These are phyloP conservation scores for Quercus alba DNA, from an alignment of 306 rosid genomes.

Conservation along the genomic window DNA sequence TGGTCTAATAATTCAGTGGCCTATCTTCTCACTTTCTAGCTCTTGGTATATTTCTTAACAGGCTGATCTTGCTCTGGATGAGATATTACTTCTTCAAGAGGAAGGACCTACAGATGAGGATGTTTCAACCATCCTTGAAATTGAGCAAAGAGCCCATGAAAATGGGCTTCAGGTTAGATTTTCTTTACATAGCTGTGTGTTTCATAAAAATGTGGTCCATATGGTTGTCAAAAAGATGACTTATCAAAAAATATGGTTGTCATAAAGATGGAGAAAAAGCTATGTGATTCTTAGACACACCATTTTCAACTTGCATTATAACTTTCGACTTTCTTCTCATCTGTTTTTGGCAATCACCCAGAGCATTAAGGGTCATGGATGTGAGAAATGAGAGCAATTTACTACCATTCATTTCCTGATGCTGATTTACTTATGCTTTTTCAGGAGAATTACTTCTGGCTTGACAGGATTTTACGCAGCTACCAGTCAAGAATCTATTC, in stretches of 20 bases:
- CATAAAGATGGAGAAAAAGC: neutral
- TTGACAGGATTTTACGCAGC: conserved; percentile 88
- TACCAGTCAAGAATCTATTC: conserved; percentile 90
- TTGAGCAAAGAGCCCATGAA: conserved; percentile 95
- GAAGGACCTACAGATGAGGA: conserved; percentile 90
- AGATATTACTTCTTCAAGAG: conserved; percentile 85
- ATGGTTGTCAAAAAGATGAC: neutral
- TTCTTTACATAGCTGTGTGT: conserved; percentile 12
- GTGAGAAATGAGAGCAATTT: conserved; percentile 17
- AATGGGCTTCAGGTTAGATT: conserved; percentile 88
- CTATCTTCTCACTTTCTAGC: conserved; percentile 8
- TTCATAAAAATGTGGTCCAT: conserved; percentile 16
- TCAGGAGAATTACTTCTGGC: conserved; percentile 96
- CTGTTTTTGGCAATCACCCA: conserved; percentile 17
- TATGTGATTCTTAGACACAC: conserved; percentile 4
- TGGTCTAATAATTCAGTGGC: conserved; percentile 6
- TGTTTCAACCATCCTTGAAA: conserved; percentile 78
- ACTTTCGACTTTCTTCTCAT: neutral
- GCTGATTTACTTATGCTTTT: conserved; percentile 36
- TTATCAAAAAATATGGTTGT: neutral
- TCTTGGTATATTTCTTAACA: conserved; percentile 33
- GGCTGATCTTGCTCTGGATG: conserved; percentile 92
- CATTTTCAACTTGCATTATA: neutral
- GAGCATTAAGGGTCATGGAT: conserved; percentile 19
- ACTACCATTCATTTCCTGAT: conserved; percentile 8